Base-by-base conservation (phyloP, 1,139 yeast species). In the Wickerhamomyces sp. region DNA sequence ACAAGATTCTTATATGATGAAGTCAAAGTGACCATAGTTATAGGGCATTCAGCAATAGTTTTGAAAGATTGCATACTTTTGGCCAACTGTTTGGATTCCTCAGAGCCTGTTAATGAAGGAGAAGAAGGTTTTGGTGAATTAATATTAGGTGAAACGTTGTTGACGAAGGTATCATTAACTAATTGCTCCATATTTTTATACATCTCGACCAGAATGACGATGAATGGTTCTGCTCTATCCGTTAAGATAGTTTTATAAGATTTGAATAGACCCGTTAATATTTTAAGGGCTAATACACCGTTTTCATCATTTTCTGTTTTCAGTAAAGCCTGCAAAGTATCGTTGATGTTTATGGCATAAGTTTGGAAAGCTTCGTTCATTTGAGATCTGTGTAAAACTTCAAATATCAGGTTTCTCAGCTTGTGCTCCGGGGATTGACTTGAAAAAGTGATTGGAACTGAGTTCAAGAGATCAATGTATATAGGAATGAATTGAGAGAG, bases 11-110 rank as follows among this genome's bases (percentile, higher is more conserved):
- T 87, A 64, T 90, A 90, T 0, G 96, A 81, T 2, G 96, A 85
- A 54, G 87, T 88, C 39, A 94, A 70, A 7, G 96, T 78, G 2
- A 94, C 98, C 78, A 94, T 86, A 9, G 96, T 90, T 31, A 94
- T 90, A 7, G 99, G 99, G 58, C 97, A 90, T 61, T 94, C 99
- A 0, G 97, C 89, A 43, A 92, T 72, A 10, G 94, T 88, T 58
- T 89, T 90, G 69, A 92, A 92, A 2, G 97, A 89, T 54, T 62
- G 70, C 74, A 86, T 76, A 12, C 94, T 82, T 48, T 73, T 46
- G 1, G 53, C 49, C 31, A 53, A 41, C 17, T 44, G 51, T 15
- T 48, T 52, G n/a, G 55, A 46, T 29, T 51, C 56, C 13, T 52
- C 54, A 24, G 59, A 60, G 12, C 59, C 56, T 9, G 65, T 58